Evolutionary conservation across 345 rosid genomes (phyloP), one percentile per base, ranked within the genome.

Genomic region (Eucalyptus paniculata): DNA sequence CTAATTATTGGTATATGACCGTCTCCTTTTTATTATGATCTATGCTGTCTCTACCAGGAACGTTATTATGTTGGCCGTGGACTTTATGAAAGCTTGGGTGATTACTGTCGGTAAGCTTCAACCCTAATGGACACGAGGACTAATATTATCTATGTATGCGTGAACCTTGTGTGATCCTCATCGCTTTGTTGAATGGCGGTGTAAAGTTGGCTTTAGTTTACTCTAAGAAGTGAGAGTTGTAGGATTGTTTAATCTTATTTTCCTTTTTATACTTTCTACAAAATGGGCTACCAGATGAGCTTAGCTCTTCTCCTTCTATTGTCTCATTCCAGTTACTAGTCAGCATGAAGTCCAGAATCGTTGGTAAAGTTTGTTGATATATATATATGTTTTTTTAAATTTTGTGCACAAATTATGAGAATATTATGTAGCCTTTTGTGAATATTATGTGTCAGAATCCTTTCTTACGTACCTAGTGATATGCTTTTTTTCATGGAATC

Each of bases 41-140:
- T 87, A 19, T 90, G 23, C 91, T 93, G 91, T 98, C 28, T 65
- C 83, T 77, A 77, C 83, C 83, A 98, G 99, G 99, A 98, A 93
- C 94, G 99, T 30, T 98, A 98, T 91, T 98, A 88, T 90, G 99
- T 98, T 91, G 99, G 99, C 10, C 99, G 99, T 87, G 99, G 99
- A 49, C 98, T 98, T 87, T 95, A 91, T 92, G 99, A 98, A 94
- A 94, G 94, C 44, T 87, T 96, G 91, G 93, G 95, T 77, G 99
- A 98, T 86, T 98, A 98, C 91, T 95, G 96, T 94, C 95, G 99
- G 99, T 98, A 92, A 87, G 93, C 88, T 80, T 50, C 45, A 28
- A 24, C 53, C 26, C 65, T 86, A 12, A 12, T 1, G 83, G 83
- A 2, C 47, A 37, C 4, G 30, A 77, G 16, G 47, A 40, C 42